Evolutionary conservation across 1,284 basidiomycete species (phyloP).

Genomic region (Tremellales sp.): DNA sequence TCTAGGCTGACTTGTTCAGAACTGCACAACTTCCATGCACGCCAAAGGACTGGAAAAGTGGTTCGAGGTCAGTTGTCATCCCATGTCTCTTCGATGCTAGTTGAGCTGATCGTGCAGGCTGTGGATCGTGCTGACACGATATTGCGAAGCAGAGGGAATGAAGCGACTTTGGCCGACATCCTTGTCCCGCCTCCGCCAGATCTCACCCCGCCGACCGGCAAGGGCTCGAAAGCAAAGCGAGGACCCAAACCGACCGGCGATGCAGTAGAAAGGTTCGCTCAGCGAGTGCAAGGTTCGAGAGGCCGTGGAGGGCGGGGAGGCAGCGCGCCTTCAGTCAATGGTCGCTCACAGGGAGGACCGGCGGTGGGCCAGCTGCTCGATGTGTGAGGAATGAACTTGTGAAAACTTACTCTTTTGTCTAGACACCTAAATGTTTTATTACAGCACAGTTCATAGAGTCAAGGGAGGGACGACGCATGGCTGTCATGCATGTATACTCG

Average conservation of each 20-base stretch:
- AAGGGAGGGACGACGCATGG: too few species aligned
- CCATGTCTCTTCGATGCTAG: background rate
- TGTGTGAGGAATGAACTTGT: too few species aligned
- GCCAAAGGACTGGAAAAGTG: constrained; percentile 11
- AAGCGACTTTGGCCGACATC: constrained; percentile 6
- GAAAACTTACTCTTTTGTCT: too few species aligned
- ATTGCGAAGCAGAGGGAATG: background rate
- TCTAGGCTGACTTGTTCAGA: constrained; percentile 1
- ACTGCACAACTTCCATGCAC: constrained; percentile 12
- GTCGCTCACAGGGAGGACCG: too few species aligned
- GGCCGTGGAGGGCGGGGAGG: background rate
- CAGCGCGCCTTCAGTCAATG: too few species aligned
- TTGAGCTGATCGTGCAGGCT: constrained; percentile 3
- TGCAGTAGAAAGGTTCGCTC: background rate
- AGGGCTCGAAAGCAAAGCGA: background rate
- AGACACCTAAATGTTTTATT: too few species aligned
- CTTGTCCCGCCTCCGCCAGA: background rate
- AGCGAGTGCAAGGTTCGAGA: background rate
- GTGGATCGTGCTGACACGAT: constrained; percentile 7
- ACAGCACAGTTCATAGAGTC: too few species aligned
- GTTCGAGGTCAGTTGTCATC: constrained; percentile 7
- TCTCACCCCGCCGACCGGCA: too few species aligned
- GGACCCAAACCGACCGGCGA: background rate
- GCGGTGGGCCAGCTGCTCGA: too few species aligned
- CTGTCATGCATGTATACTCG: too few species aligned